Evolutionary conservation across 345 rosid genomes (phyloP).

Genomic region (Citrus mangshanensis): DNA sequence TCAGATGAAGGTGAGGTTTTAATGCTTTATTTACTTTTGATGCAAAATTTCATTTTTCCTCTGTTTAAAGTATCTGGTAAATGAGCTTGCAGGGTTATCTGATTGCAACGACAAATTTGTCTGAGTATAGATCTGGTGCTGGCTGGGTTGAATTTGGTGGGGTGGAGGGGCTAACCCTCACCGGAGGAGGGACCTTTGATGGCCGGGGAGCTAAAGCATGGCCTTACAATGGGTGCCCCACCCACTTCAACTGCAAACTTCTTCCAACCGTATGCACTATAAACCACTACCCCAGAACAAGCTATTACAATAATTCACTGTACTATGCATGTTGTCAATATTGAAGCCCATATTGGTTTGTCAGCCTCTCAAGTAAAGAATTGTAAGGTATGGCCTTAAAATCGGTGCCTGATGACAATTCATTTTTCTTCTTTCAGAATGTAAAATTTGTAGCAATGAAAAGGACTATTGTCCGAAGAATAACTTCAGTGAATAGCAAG

Average conservation of each 20-base stretch:
- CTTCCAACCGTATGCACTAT: conserved; percentile 29
- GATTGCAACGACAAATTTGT: conserved; percentile 34
- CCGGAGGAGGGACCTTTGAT: conserved; percentile 35
- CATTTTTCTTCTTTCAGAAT: conserved; percentile 28
- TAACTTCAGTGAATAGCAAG: conserved; percentile 61
- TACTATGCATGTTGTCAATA: background rate
- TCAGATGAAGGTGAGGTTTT: conserved; percentile 19
- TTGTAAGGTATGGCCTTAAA: no score
- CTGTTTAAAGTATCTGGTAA: no score
- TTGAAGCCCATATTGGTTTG: background rate
- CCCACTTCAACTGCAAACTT: conserved; percentile 23
- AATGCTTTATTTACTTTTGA: no score
- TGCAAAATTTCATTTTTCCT: background rate
- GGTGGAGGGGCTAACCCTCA: conserved; percentile 31
- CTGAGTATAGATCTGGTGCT: conserved; percentile 17
- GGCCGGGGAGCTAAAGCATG: conserved; percentile 33
- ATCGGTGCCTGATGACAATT: background rate
- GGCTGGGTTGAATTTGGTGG: conserved; percentile 36
- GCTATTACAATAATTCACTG: background rate
- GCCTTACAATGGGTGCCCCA: conserved; percentile 31
- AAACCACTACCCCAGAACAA: background rate
- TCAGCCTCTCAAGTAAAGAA: no score
- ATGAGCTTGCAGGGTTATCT: conserved; percentile 31
- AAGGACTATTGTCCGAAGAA: conserved; percentile 35
- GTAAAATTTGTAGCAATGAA: conserved; percentile 54